phyloP scores from a whole-genome alignment of 768 basidiomycete species.

The Rhodotorula diobovata region DNA sequence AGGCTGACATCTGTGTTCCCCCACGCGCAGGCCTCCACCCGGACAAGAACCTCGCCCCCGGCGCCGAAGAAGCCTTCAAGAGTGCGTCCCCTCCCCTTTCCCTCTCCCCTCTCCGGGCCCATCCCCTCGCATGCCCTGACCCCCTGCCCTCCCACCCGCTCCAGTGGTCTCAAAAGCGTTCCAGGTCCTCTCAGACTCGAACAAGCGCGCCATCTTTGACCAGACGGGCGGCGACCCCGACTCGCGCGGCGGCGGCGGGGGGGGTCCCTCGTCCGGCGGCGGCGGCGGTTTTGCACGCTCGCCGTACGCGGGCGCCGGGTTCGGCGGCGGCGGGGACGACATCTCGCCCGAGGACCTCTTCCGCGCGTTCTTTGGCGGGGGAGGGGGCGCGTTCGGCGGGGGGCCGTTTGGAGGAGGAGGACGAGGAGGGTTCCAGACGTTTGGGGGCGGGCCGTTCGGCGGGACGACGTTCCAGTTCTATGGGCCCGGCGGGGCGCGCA shows the following conservation, averaged over 20 bases:
- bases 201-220: conserved; percentile 82
- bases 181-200: conserved; percentile 86
- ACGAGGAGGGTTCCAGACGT: not conserved
- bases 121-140: not conserved
- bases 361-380: conserved; percentile 86
- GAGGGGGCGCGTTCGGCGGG: conserved; percentile 35
- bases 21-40: conserved; percentile 59
- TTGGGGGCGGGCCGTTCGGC: conserved; percentile 3
- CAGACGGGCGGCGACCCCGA: conserved; percentile 83
- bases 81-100: conserved; percentile 54
- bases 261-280: conserved; percentile 45
- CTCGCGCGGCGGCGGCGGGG: conserved; percentile 62
- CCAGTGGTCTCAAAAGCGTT: conserved; percentile 97
- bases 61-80: conserved; percentile 97
- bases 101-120: not conserved
- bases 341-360: conserved; percentile 93
- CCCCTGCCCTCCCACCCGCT: not conserved
- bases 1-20: no score
- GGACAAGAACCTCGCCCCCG: conserved; percentile 90
- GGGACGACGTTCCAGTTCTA: conserved; percentile 33
- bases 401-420: conserved; percentile 1
- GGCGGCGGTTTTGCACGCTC: conserved; percentile 14
- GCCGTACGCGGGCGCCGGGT: not conserved
- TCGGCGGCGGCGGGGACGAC: conserved; percentile 53
- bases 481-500: conserved; percentile 17